Evolutionary conservation across 139 green algal genomes (phyloP).

Genomic region (Tetratostichococcus sp.): DNA sequence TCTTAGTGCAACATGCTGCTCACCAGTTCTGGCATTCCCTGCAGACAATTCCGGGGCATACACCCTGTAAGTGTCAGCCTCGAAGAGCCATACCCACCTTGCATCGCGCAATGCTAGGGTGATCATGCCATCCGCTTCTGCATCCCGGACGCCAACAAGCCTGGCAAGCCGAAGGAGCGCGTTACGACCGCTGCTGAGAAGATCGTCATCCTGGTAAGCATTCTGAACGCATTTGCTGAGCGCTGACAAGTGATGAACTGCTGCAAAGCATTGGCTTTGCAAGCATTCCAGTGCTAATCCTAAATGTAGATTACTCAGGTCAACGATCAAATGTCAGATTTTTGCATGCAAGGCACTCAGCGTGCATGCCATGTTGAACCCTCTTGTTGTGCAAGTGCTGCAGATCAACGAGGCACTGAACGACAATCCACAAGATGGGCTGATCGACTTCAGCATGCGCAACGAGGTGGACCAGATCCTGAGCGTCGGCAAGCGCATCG

Average conservation of each 20-base stretch:
- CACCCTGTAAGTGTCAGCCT: too few species aligned
- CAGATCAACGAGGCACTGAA: constrained; percentile 72
- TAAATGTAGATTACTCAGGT: too few species aligned
- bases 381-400: neutral
- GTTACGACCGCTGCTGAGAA: constrained; percentile 59
- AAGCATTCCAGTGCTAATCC: too few species aligned
- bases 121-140: constrained; percentile 35
- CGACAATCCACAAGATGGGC: constrained; percentile 36
- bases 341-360: too few species aligned
- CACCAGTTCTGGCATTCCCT: too few species aligned
- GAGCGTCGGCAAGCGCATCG: constrained; percentile 42
- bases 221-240: neutral
- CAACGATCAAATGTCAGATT: too few species aligned
- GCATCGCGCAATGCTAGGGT: too few species aligned
- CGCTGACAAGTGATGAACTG: neutral
- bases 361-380: neutral
- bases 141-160: constrained; percentile 42
- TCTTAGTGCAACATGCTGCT: neutral
- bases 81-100: too few species aligned
- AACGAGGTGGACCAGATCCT: constrained; percentile 60
- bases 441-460: constrained; percentile 67
- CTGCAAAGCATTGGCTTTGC: too few species aligned
- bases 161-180: constrained; percentile 56
- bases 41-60: too few species aligned
- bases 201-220: constrained; percentile 71